phyloP scores from a whole-genome alignment of 2,329 filamentous ascomycete species.

The Hymenotorrendiella dingleyae region DNA sequence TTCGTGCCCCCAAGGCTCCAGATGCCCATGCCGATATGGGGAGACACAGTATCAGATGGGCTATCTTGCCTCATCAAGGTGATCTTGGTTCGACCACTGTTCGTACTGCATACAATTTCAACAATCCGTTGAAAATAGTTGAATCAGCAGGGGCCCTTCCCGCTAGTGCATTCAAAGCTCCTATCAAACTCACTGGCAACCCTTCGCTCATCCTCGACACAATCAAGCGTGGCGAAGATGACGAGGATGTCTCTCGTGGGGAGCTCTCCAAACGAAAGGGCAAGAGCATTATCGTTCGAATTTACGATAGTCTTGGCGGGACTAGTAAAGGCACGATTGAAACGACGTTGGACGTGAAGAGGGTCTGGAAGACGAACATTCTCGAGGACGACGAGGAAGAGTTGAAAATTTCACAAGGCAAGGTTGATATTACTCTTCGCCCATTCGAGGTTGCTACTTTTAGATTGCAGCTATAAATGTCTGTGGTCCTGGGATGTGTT shows the following conservation, averaged over 20 bases:
- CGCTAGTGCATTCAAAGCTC: slow-evolving; percentile 37
- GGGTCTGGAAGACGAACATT: slow-evolving; percentile 76
- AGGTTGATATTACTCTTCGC: slow-evolving; percentile 59
- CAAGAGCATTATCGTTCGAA: slow-evolving; percentile 71
- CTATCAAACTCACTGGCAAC: slow-evolving; percentile 63
- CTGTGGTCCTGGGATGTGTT: too few relatives aligned
- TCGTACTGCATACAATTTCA: slow-evolving; percentile 82
- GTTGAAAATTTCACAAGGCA: slow-evolving; percentile 40
- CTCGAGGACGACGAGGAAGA: slow-evolving; percentile 81
- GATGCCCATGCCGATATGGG: slow-evolving; percentile 96
- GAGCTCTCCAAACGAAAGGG: slow-evolving; percentile 62
- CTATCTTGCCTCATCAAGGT: slow-evolving; percentile 79
- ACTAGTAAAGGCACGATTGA: slow-evolving; percentile 64
- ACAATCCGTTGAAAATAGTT: slow-evolving; percentile 64
- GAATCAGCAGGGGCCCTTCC: slow-evolving; percentile 39
- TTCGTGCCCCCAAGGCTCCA: slow-evolving; percentile 85
- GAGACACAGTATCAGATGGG: slow-evolving; percentile 79
- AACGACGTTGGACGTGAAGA: slow-evolving; percentile 65
- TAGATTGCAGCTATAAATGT: slow-evolving; percentile 49
- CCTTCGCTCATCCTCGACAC: slow-evolving; percentile 74
- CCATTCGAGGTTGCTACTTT: slow-evolving; percentile 85
- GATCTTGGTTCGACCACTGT: slow-evolving; percentile 67
- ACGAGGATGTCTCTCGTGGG: slow-evolving; percentile 63
- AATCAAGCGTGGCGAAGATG: slow-evolving; percentile 89
- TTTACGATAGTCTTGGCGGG: slow-evolving; percentile 87